Evolutionary conservation across 1,139 yeast species (phyloP).

Genomic region (Nakaseomyces nivariensis): DNA sequence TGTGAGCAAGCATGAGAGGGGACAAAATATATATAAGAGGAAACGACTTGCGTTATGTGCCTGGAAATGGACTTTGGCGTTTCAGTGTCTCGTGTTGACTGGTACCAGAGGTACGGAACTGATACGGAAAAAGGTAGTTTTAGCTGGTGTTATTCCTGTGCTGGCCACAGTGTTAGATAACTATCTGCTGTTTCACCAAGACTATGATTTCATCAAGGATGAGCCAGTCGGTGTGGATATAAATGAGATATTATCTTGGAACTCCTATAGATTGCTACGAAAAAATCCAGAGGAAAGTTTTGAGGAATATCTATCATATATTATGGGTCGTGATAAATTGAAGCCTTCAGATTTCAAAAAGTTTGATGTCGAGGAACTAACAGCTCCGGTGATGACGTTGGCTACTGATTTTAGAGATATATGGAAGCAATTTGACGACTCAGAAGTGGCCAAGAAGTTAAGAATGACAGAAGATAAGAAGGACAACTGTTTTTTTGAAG

Average conservation of each 20-base stretch:
- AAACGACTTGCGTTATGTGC: slow-evolving; percentile 49
- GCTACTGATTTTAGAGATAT: slow-evolving; percentile 19
- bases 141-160: slow-evolving; percentile 85
- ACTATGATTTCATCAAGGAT: slow-evolving; percentile 29
- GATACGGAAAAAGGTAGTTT: slow-evolving; percentile 75
- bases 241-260: slow-evolving; percentile 11
- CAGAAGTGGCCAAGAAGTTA: not conserved
- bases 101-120: slow-evolving; percentile 90
- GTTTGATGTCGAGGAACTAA: slow-evolving; percentile 10
- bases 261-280: slow-evolving; percentile 12
- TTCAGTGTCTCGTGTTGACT: slow-evolving; percentile 81
- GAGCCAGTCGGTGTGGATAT: slow-evolving; percentile 17
- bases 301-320: slow-evolving; percentile 12
- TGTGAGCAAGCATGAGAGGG: slow-evolving; percentile 13
- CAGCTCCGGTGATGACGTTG: slow-evolving; percentile 10
- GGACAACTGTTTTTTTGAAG: slow-evolving; percentile 12
- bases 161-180: slow-evolving; percentile 88
- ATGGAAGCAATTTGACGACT: slow-evolving; percentile 8
- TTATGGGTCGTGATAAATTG: slow-evolving; percentile 14
- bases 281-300: slow-evolving; percentile 14
- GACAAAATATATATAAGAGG: slow-evolving; percentile 23
- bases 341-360: slow-evolving; percentile 10
- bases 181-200: slow-evolving; percentile 39
- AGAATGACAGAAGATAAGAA: not conserved
- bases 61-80: slow-evolving; percentile 95